Percentiles rank a stretch among this genome's conserved stretches.
These are phyloP conservation scores for Rhizopogon salebrosus DNA, from an alignment of 768 basidiomycete species.

Conservation along the genomic window DNA sequence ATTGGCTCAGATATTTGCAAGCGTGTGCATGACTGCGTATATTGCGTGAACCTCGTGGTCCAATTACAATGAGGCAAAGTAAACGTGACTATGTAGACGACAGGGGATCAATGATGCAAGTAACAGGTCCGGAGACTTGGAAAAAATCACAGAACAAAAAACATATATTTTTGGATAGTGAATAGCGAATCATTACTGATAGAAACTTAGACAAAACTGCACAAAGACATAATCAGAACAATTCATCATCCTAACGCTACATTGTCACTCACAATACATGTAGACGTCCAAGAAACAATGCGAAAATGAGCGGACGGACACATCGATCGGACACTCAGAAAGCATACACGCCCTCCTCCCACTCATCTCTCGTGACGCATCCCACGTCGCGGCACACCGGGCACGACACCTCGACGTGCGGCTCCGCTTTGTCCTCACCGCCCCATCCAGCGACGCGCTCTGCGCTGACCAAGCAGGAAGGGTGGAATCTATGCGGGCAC, in stretches of 20 bases:
- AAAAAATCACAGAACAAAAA: too few species aligned
- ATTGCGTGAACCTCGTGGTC: too few species aligned
- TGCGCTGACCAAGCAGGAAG: slow-evolving; percentile 63
- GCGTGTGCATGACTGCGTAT: too few species aligned
- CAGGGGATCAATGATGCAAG: too few species aligned
- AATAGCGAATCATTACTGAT: background rate
- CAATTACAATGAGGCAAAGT: too few species aligned
- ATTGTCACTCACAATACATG: background rate
- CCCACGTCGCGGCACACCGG: slow-evolving; percentile 68
- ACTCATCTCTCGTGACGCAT: slow-evolving; percentile 51
- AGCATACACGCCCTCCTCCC: slow-evolving; percentile 44
- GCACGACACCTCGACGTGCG: slow-evolving; percentile 63
- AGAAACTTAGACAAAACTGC: background rate
- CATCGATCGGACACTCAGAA: slow-evolving; percentile 15
- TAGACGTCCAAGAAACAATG: background rate
- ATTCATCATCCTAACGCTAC: background rate
- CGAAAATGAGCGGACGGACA: background rate
- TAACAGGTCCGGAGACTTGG: too few species aligned
- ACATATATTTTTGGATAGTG: background rate
- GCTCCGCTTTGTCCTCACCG: slow-evolving; percentile 35
- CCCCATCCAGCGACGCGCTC: slow-evolving; percentile 64
- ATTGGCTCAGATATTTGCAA: too few species aligned
- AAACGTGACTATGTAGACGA: too few species aligned
- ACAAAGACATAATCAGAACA: background rate
- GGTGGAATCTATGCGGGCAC: slow-evolving; percentile 69